phyloP scores from a whole-genome alignment of 2,329 filamentous ascomycete species.

The Pseudogymnoascus sp. region DNA sequence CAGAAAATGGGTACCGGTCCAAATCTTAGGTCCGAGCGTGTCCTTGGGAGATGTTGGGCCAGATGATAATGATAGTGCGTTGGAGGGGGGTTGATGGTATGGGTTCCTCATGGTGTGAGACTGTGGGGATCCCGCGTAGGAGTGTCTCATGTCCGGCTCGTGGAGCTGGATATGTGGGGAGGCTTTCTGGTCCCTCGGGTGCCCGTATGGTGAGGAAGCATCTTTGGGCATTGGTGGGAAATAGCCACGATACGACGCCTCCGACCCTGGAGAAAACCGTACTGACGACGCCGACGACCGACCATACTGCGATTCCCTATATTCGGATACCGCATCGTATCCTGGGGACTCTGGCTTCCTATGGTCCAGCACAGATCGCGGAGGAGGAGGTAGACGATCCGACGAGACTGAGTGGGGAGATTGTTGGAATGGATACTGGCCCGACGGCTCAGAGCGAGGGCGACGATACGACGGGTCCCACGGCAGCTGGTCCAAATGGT shows the following conservation, averaged over 20 bases:
- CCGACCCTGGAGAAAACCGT: conserved; percentile 24
- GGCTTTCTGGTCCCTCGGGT: conserved; percentile 12
- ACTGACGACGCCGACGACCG: conserved; percentile 16
- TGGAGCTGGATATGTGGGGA: conserved; percentile 15
- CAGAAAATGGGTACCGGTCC: conserved; percentile 59
- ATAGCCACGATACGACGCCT: conserved; percentile 18
- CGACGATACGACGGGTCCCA: conserved; percentile 22
- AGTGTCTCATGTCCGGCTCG: conserved; percentile 18
- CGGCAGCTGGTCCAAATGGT: conserved; percentile 18
- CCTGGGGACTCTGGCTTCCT: conserved; percentile 23
- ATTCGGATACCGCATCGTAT: conserved; percentile 18
- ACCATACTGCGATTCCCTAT: conserved; percentile 15
- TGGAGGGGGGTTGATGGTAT: conserved; percentile 16
- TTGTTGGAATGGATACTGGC: conserved; percentile 12
- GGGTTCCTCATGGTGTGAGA: conserved; percentile 5
- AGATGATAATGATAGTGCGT: conserved; percentile 17
- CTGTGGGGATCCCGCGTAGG: conserved; percentile 20
- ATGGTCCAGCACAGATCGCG: conserved; percentile 13
- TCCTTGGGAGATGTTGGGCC: conserved; percentile 40
- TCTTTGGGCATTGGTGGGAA: conserved; percentile 19
- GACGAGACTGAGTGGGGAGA: conserved; percentile 9
- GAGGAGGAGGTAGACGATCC: conserved; percentile 19
- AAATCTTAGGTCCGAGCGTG: conserved; percentile 57
- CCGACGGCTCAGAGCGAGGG: conserved; percentile 15
- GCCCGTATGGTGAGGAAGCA: conserved; percentile 24